Percentiles rank a stretch among this genome's conserved stretches.
Evolutionary conservation across 805 yeast species (phyloP).

Genomic region (Komagataella mondaviorum): DNA sequence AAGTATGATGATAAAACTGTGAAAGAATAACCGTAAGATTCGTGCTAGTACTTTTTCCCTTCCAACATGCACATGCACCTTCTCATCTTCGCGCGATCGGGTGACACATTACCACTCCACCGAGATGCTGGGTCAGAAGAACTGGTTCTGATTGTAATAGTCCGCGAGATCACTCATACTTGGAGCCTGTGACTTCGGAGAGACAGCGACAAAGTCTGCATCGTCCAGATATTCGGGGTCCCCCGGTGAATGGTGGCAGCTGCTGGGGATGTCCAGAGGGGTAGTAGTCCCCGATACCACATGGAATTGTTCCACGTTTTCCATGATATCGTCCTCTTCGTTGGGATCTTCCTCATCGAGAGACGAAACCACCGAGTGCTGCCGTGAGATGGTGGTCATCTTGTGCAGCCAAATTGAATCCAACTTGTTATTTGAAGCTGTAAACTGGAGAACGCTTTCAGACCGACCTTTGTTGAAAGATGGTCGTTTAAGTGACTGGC

Average conservation of each 20-base stretch:
- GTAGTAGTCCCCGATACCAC: not conserved
- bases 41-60: not conserved
- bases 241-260: not conserved
- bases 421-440: not conserved
- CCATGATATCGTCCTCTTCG: not conserved
- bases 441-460: not conserved
- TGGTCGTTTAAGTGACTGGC: not conserved
- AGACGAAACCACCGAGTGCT: not conserved
- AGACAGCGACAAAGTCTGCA: not conserved
- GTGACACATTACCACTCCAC: not conserved
- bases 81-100: not conserved
- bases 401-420: not conserved
- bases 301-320: not conserved
- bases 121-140: not conserved
- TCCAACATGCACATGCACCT: not conserved
- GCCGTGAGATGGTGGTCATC: not conserved
- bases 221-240: not conserved
- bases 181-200: not conserved
- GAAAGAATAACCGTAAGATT: not conserved
- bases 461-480: not conserved
- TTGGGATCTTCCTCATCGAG: not conserved
- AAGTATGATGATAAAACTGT: not conserved
- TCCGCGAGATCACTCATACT: not conserved
- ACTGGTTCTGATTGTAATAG: not conserved
- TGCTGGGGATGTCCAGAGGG: not conserved